Percentiles rank a stretch among this genome's conserved stretches.
Conservation (phyloP, 2,329 filamentous ascomycete species). For the Pezicula carpinea region DNA sequence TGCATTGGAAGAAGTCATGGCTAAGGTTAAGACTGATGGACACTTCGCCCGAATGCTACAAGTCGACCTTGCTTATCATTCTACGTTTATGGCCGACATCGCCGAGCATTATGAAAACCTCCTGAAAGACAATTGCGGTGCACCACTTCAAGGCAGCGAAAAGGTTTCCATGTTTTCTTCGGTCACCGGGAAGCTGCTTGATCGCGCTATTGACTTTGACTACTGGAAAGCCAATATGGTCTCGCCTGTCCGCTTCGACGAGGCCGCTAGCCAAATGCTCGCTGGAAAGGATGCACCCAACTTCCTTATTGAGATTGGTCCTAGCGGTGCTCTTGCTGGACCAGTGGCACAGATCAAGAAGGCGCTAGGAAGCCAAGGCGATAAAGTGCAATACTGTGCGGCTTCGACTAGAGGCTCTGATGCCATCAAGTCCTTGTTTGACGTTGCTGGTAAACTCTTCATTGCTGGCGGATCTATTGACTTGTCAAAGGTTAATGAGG, state of each 20-base stretch:
- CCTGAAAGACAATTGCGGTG: not conserved
- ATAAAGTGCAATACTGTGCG: slow-evolving; percentile 8
- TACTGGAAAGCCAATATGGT: slow-evolving; percentile 2
- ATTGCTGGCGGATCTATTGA: not conserved
- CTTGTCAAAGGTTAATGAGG: slow-evolving; percentile 34
- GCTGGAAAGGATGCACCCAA: not conserved
- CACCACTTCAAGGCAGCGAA: not conserved
- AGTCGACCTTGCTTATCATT: slow-evolving; percentile 37
- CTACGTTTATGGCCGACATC: slow-evolving; percentile 31
- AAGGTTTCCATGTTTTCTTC: not conserved
- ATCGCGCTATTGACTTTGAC: not conserved
- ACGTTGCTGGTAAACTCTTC: slow-evolving; percentile 2
- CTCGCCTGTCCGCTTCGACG: slow-evolving; percentile 3
- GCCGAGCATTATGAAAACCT: slow-evolving; percentile 5
- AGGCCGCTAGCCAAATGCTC: slow-evolving; percentile 1
- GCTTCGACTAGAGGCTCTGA: slow-evolving; percentile 7
- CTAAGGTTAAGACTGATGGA: slow-evolving; percentile 22
- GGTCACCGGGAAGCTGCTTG: not conserved
- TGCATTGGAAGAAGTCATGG: slow-evolving; percentile 8
- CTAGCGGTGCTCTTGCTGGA: slow-evolving; percentile 27
- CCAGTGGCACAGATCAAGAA: slow-evolving; percentile 23
- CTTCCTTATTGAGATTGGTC: slow-evolving; percentile 26
- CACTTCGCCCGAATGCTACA: slow-evolving; percentile 29
- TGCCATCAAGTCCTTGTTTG: not conserved
- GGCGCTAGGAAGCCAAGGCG: not conserved